phyloP scores from a whole-genome alignment of 371 early-diverging fungal genomes.

The Mucor mucedo region DNA sequence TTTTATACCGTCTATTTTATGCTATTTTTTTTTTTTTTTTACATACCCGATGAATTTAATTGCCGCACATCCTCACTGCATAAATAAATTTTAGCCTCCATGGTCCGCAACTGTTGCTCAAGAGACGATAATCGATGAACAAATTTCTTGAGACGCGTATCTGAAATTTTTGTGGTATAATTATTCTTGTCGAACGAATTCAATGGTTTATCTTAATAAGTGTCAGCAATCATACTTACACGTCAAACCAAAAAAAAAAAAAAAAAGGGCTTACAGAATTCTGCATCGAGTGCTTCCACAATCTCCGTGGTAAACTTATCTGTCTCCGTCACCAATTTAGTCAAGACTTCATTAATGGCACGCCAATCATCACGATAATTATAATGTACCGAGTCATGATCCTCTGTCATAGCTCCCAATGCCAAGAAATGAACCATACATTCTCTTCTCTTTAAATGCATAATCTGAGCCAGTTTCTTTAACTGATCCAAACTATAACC shows the following conservation, averaged over 20 bases:
- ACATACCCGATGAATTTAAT: conserved; percentile 31
- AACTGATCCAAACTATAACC: conserved; percentile 41
- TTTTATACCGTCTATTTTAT: background rate
- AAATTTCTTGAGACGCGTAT: conserved; percentile 40
- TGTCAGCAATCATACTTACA: no score
- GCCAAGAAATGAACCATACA: conserved; percentile 55
- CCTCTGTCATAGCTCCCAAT: conserved; percentile 39
- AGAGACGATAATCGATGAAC: conserved; percentile 48
- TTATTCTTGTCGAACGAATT: conserved; percentile 19
- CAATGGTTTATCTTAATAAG: conserved; percentile 34
- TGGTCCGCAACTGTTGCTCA: conserved; percentile 51
- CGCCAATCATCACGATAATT: conserved; percentile 43
- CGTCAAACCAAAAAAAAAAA: background rate
- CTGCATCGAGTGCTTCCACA: conserved; percentile 36
- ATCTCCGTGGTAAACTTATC: conserved; percentile 34
- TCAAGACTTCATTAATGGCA: conserved; percentile 35
- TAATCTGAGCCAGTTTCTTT: conserved; percentile 42
- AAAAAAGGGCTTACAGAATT: conserved; percentile 40
- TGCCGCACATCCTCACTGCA: conserved; percentile 53
- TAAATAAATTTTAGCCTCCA: conserved; percentile 55
- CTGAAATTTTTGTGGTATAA: conserved; percentile 21
- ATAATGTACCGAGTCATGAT: conserved; percentile 33
- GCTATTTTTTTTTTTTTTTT: no score
- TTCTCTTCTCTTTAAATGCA: conserved; percentile 56
- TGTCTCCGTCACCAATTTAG: conserved; percentile 34